These are phyloP conservation scores for Jimgerdemannia lactiflua DNA, from an alignment of 192 early-diverging fungal species.

Conservation along the genomic window DNA sequence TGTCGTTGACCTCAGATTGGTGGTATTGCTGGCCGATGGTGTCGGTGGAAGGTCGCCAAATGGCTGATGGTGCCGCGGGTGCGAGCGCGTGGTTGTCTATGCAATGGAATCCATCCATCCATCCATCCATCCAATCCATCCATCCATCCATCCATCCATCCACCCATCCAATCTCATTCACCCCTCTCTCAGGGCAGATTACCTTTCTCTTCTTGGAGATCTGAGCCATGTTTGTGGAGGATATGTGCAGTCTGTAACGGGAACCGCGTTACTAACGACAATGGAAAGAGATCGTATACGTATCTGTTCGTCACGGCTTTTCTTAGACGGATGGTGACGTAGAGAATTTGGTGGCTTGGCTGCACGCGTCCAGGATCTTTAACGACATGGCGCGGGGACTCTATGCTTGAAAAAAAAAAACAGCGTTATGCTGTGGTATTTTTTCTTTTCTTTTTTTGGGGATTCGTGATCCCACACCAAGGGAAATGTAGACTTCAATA, in stretches of 20 bases:
- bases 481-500: too few species aligned
- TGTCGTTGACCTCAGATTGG: neutral
- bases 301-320: neutral
- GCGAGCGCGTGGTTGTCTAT: neutral
- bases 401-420: too few species aligned
- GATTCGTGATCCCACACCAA: too few species aligned
- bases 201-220: conserved; percentile 79
- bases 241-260: neutral
- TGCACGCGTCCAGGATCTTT: too few species aligned
- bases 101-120: too few species aligned
- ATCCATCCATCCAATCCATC: neutral
- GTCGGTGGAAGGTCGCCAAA: neutral
- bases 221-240: conserved; percentile 39
- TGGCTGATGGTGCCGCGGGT: neutral
- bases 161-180: neutral
- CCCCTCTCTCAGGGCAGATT: conserved; percentile 9
- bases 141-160: neutral
- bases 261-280: neutral
- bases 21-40: conserved; percentile 16
- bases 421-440: too few species aligned
- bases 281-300: neutral
- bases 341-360: too few species aligned
- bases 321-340: neutral
- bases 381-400: too few species aligned
- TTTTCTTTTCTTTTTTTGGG: too few species aligned